These are phyloP conservation scores for Aspergillus sojae DNA, from an alignment of 2,329 filamentous ascomycete genomes.

Conservation along the genomic window DNA sequence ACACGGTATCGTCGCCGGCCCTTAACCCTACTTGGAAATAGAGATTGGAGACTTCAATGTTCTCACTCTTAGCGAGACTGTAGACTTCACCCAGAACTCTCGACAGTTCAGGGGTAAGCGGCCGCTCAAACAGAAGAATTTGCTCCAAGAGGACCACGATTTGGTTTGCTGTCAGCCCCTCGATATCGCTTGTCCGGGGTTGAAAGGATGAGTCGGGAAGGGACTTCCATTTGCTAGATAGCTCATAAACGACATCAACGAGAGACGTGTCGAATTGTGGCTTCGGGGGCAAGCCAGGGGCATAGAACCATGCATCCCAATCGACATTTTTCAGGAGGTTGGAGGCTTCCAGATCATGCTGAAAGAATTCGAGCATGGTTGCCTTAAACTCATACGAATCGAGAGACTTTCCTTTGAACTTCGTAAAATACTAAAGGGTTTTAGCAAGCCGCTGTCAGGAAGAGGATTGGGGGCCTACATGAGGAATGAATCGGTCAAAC, in stretches of 20 bases:
- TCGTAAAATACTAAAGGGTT: constrained; percentile 70
- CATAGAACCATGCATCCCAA: constrained; percentile 89
- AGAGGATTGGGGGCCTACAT: constrained; percentile 47
- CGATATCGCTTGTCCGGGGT: constrained; percentile 70
- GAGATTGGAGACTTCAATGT: constrained; percentile 81
- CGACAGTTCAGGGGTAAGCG: constrained; percentile 67
- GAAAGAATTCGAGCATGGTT: constrained; percentile 84
- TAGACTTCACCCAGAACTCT: constrained; percentile 76
- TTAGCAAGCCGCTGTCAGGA: not conserved
- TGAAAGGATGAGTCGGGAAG: constrained; percentile 51
- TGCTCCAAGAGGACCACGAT: constrained; percentile 86
- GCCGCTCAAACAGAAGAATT: constrained; percentile 67
- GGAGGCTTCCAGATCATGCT: constrained; percentile 61
- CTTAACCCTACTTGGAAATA: constrained; percentile 80
- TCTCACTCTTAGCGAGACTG: constrained; percentile 71
- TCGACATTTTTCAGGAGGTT: constrained; percentile 72
- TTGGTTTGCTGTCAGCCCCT: constrained; percentile 80
- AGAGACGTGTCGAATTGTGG: constrained; percentile 87
- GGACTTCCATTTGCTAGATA: constrained; percentile 80
- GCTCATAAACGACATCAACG: constrained; percentile 79
- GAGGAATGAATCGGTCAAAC: constrained; percentile 93
- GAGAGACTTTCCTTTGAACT: constrained; percentile 81
- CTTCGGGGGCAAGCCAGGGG: constrained; percentile 85
- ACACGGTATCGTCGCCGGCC: constrained; percentile 69
- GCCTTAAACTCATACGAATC: constrained; percentile 94